Evolutionary conservation across 2,329 filamentous ascomycete species (phyloP), one percentile per base, ranked within the genome.

Genomic region (Fusarium sp.): DNA sequence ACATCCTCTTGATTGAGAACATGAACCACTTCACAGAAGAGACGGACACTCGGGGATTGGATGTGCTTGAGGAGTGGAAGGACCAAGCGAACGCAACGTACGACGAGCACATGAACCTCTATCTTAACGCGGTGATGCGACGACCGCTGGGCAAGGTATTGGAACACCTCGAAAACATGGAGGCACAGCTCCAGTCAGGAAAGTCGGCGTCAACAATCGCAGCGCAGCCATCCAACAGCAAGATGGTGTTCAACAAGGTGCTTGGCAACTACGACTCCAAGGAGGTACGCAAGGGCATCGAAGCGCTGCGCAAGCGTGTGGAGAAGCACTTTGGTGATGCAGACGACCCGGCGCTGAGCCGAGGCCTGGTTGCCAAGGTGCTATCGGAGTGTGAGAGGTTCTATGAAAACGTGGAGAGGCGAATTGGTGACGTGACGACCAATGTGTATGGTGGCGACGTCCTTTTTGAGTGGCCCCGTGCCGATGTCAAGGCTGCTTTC

Each of bases 1-100:
- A 98, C 79, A 97, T 99, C 74, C 86, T 98, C 33, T 86, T 98
- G 58, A 98, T 99, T 72, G 95, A 99, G 80, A 99, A 99, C 79
- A 97, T 97, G 93, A 96, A 97, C 77, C 93, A 97, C 80, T 98
- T 97, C 81, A 84, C 96, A 10, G 94, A 98, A 77, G 94, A 97
- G 79, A 91, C 97, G 8, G 93, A 97, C 71, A 85, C 90, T 14
- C 86, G 88, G 16, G 86, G 87, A 36, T 88, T 96, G 67, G 86
- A 91, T 7, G 89, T 97, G 1, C 85, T 98, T 4, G 89, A 92
- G 65, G 89, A 92, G 72, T 97, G 94, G 92, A 91, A 90, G 75
- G 87, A 90, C 38, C 90, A 91, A 62, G 96, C 95, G 1, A 83
- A 87, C 31, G 85, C 88, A 49, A 93, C 97, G 80, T 90, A 97